A percentile compares a stretch with the other conserved stretches of the same genome.
These are phyloP conservation scores for Lactuca sativa DNA, from an alignment of 129 eudicot genomes.

Conservation along the genomic window DNA sequence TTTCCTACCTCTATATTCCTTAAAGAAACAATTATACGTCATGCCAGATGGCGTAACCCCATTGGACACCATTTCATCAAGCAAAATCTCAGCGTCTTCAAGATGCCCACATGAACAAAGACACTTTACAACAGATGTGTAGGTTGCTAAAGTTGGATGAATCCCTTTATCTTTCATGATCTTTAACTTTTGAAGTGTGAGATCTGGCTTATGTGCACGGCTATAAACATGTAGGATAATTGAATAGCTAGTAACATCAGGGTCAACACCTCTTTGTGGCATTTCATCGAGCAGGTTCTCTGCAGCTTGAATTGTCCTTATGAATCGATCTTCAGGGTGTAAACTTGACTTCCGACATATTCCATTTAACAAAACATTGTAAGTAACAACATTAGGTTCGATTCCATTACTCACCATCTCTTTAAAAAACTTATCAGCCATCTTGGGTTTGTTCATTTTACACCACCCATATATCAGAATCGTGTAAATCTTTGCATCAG, in stretches of 20 bases:
- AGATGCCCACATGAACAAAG: conserved; percentile 81
- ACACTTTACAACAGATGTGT: conserved; percentile 82
- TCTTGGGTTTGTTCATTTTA: conserved; percentile 43
- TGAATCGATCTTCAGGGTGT: conserved; percentile 80
- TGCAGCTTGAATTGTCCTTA: conserved; percentile 56
- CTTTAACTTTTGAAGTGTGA: conserved; percentile 55
- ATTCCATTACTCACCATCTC: conserved; percentile 78
- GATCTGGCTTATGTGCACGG: conserved; percentile 87
- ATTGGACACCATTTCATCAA: conserved; percentile 59
- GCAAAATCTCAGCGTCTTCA: conserved; percentile 55
- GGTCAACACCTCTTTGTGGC: conserved; percentile 73
- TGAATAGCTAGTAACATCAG: conserved; percentile 91
- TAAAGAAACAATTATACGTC: conserved; percentile 84
- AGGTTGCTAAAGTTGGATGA: conserved; percentile 58
- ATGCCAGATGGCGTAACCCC: conserved; percentile 73
- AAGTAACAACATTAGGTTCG: conserved; percentile 85
- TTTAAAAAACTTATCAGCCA: conserved; percentile 62
- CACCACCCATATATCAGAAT: conserved; percentile 76
- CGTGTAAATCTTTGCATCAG: conserved; percentile 61
- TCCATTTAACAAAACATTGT: conserved; percentile 82
- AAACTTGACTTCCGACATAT: conserved; percentile 80
- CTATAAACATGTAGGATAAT: conserved; percentile 91
- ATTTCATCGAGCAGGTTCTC: conserved; percentile 72
- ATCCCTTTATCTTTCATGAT: conserved; percentile 75
- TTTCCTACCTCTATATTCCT: conserved; percentile 82